Evolutionary conservation across 805 yeast species (phyloP), one percentile per base, ranked within the genome.

Genomic region (Yamadazyma nakazawae): DNA sequence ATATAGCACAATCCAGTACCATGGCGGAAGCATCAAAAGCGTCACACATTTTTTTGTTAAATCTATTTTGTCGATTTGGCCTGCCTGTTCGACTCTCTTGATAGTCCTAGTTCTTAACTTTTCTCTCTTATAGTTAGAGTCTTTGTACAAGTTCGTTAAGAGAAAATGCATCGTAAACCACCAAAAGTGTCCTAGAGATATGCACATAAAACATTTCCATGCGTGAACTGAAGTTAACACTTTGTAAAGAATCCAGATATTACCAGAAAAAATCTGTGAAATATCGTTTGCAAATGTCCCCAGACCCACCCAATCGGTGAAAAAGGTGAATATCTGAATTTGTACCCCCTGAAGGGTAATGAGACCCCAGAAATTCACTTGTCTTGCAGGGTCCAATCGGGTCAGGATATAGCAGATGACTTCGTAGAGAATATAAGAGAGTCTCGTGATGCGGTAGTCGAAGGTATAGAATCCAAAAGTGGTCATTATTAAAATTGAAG

Each of bases 181-280:
- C 70, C 70, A 67, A 25, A 58, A 32, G 47, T 67, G 72, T 6
- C 67, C 68, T 12, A 63, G 30, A 0, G 41, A 34, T 30, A 54
- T 47, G 38, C 54, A 58, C 12, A 57, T 39, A 17, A 53, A 36
- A 5, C 50, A 48, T 38, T 52, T 54, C 51, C 54, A 50, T 9
- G 55, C 49, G 11, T 49, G 24, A 7, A 40, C 48, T 16, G 57
- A 53, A 8, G 41, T 45, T 16, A 40, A 17, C 8, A 40, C 36
- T 13, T 16, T 30, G 17, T 34, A 14, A 3, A 46, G 16, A 5
- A 37, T 40, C n/a, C 18, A n/a, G 18, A 45, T 32, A 17, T 53
- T 42, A 7, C 56, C 57, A 16, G 44, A 25, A 6, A 45, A 26
- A 10, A 42, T 16, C 8, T 14, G 16, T 2, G 12, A n/a, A 9